Base-by-base conservation (phyloP, 768 basidiomycete genomes). In the Leucosporidium creatinivorum region DNA sequence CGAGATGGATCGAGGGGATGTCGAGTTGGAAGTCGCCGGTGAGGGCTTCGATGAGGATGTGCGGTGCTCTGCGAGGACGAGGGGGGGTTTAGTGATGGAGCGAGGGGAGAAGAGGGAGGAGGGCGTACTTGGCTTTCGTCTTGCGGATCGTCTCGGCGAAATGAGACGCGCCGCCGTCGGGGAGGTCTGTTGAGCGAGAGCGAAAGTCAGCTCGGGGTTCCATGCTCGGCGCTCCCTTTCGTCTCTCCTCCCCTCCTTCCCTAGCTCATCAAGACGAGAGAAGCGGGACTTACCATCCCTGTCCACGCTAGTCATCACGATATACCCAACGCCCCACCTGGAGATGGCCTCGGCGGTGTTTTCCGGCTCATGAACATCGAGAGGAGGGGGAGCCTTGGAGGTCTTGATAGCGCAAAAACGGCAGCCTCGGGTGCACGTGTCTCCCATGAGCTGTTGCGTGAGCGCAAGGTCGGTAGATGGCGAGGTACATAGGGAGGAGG, bases 361-460 rank as follows among this genome's bases (percentile, higher is more conserved):
- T 81, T 98, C 96, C 25, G 96, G 96, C 75, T 99, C 96, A 75
- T 96, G 92, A 0, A 89, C 87, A 76, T 99, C 94, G 49, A 99
- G 79, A 10, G 96, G 93, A 33, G 89, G 87, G 13, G 96, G 96
- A 0, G 86, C 77, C 61, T 84, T 82, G 4, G 92, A 92, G 0
- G 96, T 99, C 81, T 96, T 96, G 60, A 99, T 91, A 13, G 93
- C 89, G 75, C 96, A 99, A 77, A 99, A 99, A 63, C 93, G 83
- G 79, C 96, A 99, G 2, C 93, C 96, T 75, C 96, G 86, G 47
- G 96, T 99, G 77, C 96, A 99, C 19, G 92, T 96, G 80, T 98
- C 94, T 13, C 96, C 96, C 96, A 99, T 98, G 19, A 99, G 81
- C 93, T 98, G 72, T 44, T 3, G 15, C 12, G 33, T 36, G 6